Evolutionary conservation across 2,329 filamentous ascomycete genomes (phyloP).

Genomic region (Stemphylium lycopersici): DNA sequence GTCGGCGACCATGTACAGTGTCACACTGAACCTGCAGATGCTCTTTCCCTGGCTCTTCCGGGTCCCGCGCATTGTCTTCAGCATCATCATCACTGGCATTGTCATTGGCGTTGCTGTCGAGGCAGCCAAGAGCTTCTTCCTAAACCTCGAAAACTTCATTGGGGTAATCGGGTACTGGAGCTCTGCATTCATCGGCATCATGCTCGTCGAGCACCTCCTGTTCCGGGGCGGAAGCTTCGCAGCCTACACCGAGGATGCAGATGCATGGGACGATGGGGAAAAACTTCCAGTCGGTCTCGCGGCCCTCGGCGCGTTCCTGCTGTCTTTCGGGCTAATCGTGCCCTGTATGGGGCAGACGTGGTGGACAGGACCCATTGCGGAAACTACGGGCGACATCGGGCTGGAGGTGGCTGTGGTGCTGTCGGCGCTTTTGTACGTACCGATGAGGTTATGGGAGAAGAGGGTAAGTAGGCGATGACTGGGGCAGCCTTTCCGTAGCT

Average conservation of each 20-base stretch:
- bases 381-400: conserved; percentile 67
- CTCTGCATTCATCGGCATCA: conserved; percentile 42
- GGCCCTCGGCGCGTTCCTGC: conserved; percentile 46
- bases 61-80: conserved; percentile 64
- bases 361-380: conserved; percentile 66
- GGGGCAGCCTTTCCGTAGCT: not conserved
- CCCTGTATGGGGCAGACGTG: conserved; percentile 67
- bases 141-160: conserved; percentile 55
- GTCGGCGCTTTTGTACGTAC: conserved; percentile 53
- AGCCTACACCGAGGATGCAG: conserved; percentile 47
- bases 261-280: conserved; percentile 49
- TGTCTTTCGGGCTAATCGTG: conserved; percentile 58
- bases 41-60: conserved; percentile 62
- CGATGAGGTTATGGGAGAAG: conserved; percentile 51
- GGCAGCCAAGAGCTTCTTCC: conserved; percentile 63
- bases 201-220: conserved; percentile 47
- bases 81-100: conserved; percentile 63
- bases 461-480: conserved; percentile 14
- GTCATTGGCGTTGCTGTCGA: conserved; percentile 65
- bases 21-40: conserved; percentile 70
- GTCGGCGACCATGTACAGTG: conserved; percentile 65
- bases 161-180: conserved; percentile 47
- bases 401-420: conserved; percentile 67
- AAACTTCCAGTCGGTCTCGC: conserved; percentile 51
- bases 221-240: conserved; percentile 43